Evolutionary conservation across 2,329 filamentous ascomycete genomes (phyloP), one percentile per base, ranked within the genome.

Genomic region (Uncinocarpus reesii): DNA sequence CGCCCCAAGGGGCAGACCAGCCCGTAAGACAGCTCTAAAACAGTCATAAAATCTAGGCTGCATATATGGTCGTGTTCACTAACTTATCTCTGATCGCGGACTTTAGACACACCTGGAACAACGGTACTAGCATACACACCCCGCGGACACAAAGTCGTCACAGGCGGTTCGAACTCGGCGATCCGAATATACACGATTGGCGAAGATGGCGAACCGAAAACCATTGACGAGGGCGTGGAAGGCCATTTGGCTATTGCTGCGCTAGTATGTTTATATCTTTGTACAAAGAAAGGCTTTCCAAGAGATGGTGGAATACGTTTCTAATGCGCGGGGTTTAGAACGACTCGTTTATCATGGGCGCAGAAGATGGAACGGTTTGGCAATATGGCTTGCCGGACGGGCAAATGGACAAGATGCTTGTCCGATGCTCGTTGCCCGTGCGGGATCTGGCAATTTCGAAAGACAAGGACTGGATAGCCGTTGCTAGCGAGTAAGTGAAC

Each of bases 321-420:
- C 36, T 32, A 28, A 41, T 23, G 15, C 8, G 23, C 16, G 35
- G 21, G 3, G 6, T 15, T 6, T 54, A 81, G 78, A 79, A 90
- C 61, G 79, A 84, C 52, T 88, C 85, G 65, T 94, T 95, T 62
- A 79, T 96, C 37, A 81, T 87, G 53, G 92, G 88, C 23, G 86
- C 86, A 16, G 90, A 98, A 65, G 89, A 96, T 68, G 92, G 93
- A 60, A 92, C 84, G n/a, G 87, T 98, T 59, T 94, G 84, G 71
- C 80, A 88, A 58, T 98, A 93, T 71, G 85, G 84, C n/a, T 75
- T 95, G 42, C 74, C 78, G 49, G 79, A 78, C 2, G 69, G 68
- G 11, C 60, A 64, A 50, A 86, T 93, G 67, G 86, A 94, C 53
- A 81, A 83, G 51, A 84, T 93, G 55, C 77, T 98, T 43, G 77